Conservation (phyloP, 192 early-diverging fungal species). For the Obelidium mucronatum region DNA sequence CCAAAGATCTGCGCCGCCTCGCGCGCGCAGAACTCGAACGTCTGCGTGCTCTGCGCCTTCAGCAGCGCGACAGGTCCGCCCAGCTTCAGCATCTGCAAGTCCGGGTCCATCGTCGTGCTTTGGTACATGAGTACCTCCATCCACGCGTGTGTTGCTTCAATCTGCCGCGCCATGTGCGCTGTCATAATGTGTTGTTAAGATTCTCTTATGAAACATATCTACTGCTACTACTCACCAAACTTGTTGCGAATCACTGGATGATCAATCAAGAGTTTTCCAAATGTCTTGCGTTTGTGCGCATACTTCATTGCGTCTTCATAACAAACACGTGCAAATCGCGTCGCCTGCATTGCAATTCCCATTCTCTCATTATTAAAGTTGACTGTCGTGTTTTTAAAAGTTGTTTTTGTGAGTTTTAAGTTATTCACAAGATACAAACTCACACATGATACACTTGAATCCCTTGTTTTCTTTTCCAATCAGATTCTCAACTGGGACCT, state of each 20-base stretch:
- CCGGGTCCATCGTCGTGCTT: slow-evolving; percentile 67
- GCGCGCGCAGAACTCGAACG: slow-evolving; percentile 86
- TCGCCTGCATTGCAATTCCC: slow-evolving; percentile 86
- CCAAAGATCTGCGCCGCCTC: slow-evolving; percentile 95
- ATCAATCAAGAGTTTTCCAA: slow-evolving; percentile 85
- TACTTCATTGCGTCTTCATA: slow-evolving; percentile 84
- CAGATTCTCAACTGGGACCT: slow-evolving; percentile 83
- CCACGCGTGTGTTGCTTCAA: slow-evolving; percentile 89
- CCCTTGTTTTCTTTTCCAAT: slow-evolving; percentile 87
- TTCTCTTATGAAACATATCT: too few species aligned
- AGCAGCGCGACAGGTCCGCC: slow-evolving; percentile 87
- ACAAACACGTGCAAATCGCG: slow-evolving; percentile 85
- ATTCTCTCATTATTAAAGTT: slow-evolving; percentile 50
- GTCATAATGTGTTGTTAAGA: too few species aligned
- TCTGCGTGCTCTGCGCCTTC: slow-evolving; percentile 86
- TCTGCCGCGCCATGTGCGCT: slow-evolving; percentile 84
- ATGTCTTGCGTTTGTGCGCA: slow-evolving; percentile 85
- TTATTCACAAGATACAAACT: slow-evolving; percentile 20
- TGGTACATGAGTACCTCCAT: slow-evolving; percentile 81
- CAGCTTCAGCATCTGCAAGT: slow-evolving; percentile 74
- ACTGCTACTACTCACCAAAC: too few species aligned
- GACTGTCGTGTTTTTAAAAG: slow-evolving; percentile 35
- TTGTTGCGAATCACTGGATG: slow-evolving; percentile 74
- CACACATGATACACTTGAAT: slow-evolving; percentile 68
- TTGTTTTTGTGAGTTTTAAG: neutral